Percentiles rank a stretch among this genome's conserved stretches.
Evolutionary conservation across 148 eudicot genomes (phyloP).

Genomic region (Oxyria digyna): DNA sequence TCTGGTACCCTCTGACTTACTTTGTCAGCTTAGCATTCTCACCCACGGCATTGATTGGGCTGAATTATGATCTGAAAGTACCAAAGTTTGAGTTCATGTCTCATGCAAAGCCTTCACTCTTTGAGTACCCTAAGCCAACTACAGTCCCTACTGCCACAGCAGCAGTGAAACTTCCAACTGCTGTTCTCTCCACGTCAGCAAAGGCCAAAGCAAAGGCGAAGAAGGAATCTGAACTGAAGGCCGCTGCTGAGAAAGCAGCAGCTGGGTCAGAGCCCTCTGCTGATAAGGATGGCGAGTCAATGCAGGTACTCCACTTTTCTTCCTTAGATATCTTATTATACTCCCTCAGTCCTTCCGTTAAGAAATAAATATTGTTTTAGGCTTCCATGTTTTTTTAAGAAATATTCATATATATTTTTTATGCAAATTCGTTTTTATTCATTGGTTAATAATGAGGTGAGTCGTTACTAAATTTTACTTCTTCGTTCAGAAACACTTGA

Average conservation of each 20-base stretch:
- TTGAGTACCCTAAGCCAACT: conserved; percentile 93
- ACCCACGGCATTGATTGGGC: conserved; percentile 91
- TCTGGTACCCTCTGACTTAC: conserved; percentile 98
- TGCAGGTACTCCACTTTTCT: conserved; percentile 40
- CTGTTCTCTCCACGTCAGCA: conserved; percentile 76
- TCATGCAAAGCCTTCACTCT: conserved; percentile 85
- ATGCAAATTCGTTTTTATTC: too few relatives aligned
- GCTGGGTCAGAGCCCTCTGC: conserved; percentile 28
- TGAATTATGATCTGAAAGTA: conserved; percentile 82
- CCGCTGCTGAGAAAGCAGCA: conserved; percentile 42
- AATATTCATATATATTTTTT: too few relatives aligned
- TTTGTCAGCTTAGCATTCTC: conserved; percentile 89
- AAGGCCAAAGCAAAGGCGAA: conserved; percentile 81
- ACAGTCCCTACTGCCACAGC: conserved; percentile 67
- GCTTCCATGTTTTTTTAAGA: too few relatives aligned
- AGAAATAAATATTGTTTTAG: too few relatives aligned
- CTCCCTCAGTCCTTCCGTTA: too few relatives aligned
- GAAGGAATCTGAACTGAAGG: conserved; percentile 83
- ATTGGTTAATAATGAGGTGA: too few relatives aligned
- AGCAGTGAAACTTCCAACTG: conserved; percentile 81
- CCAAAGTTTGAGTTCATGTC: conserved; percentile 87
- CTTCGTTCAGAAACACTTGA: too few relatives aligned
- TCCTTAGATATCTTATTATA: not conserved
- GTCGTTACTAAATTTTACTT: too few relatives aligned
- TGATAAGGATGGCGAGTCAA: conserved; percentile 72